Evolutionary conservation across 2,329 filamentous ascomycete species (phyloP), one percentile per base, ranked within the genome.

Genomic region (Pseudogymnoascus sp.): DNA sequence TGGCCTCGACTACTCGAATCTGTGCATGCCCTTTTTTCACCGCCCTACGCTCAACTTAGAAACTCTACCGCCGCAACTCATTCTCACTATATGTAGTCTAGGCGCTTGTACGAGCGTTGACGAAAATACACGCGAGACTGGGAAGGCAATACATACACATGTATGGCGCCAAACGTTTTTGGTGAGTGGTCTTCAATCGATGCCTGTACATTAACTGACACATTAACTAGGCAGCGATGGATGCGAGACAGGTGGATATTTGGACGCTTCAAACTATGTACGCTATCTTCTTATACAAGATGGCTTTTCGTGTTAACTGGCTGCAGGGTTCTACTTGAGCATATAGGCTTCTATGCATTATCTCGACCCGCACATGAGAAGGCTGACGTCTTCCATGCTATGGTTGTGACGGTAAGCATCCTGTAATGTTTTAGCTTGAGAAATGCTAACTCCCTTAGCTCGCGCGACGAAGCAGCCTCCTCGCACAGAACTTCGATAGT

Each of bases 301-400:
- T 21, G 15, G 5, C 35, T 37, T 7, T 21, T 10, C 6, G 2
- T 13, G 7, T 13, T 62, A 57, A 60, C 37, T 5, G 41, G 15
- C n/a, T 37, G 2, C n/a, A 67, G 66, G 29, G 59, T 68, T 35
- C 17, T 68, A 13, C 57, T 68, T 21, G 64, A 68, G 21, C 66
- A 68, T 61, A 66, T 68, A 24, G 64, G 66, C 15, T 65, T 64
- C 7, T 68, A 68, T 58, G 60, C 63, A 13, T 64, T 68, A 62
- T 58, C 60, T 59, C 64, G 66, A 10, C 62, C 63, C 15, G 64
- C 66, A 33, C 66, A 68, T 62, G 66, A 67, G 44, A 68, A 67
- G 64, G 64, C 66, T 10, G 65, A 67, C 33, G 64, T 68, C 13
- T 63, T 67, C 11, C 66, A 68, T 37, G 64, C 64, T 24, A 65